Percentiles rank a stretch among this genome's conserved stretches.
Evolutionary conservation across 2,329 filamentous ascomycete genomes (phyloP).

Genomic region (Fusarium ambrosium): DNA sequence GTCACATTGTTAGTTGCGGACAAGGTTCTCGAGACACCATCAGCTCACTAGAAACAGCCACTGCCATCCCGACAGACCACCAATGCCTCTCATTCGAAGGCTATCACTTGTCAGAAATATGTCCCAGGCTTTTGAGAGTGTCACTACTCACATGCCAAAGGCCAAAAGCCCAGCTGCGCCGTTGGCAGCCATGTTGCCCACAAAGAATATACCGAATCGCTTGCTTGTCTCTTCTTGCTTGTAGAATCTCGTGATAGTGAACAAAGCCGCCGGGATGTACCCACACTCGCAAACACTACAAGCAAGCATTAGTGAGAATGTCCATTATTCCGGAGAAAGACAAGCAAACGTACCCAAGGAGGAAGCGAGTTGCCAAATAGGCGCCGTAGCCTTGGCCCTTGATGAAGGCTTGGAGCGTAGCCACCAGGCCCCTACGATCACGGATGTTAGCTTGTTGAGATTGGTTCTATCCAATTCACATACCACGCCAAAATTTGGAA

Average conservation of each 20-base stretch:
- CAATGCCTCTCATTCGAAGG: background rate
- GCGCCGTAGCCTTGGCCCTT: background rate
- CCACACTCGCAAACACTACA: background rate
- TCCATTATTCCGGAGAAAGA: too few relatives aligned
- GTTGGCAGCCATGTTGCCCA: background rate
- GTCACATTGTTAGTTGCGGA: background rate
- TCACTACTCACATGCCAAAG: background rate
- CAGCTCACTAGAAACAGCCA: background rate
- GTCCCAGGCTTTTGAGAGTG: accelerated
- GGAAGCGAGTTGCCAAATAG: background rate
- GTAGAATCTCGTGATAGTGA: background rate
- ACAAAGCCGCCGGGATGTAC: background rate
- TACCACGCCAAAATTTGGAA: background rate
- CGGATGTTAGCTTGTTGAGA: background rate
- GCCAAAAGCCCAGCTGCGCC: background rate
- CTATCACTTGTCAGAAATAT: background rate
- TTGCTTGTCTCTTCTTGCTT: background rate
- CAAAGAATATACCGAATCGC: background rate
- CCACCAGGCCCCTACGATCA: background rate
- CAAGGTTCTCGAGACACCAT: background rate
- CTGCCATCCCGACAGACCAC: background rate
- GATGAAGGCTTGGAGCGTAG: background rate
- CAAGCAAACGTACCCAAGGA: background rate
- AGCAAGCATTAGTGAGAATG: background rate
- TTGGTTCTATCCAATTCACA: background rate